Percentiles rank a stretch among this genome's conserved stretches.
phyloP scores from a whole-genome alignment of 208 protist species.

The Leishmania braziliensis region DNA sequence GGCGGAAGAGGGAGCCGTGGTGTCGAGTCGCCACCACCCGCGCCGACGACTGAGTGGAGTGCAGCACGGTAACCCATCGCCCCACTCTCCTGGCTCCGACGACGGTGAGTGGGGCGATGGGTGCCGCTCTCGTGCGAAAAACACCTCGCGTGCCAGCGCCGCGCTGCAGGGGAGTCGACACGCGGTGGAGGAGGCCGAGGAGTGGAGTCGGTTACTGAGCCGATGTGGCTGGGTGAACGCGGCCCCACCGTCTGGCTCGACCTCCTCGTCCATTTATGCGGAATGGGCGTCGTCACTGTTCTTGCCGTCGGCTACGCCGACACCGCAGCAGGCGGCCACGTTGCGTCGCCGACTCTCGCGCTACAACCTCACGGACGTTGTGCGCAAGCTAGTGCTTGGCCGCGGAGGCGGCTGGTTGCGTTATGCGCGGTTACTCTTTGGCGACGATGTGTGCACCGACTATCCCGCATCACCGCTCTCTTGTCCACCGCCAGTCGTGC shows the following conservation, averaged over 20 bases:
- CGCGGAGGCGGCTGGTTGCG: slow-evolving; percentile 16
- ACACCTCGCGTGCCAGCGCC: not conserved
- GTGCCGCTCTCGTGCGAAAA: not conserved
- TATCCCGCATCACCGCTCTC: not conserved
- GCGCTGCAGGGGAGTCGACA: slow-evolving; percentile 19
- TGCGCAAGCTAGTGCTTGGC: slow-evolving; percentile 31
- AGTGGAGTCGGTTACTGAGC: slow-evolving; percentile 26
- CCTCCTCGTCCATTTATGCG: not conserved
- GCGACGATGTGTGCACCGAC: not conserved
- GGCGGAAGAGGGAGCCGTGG: not conserved
- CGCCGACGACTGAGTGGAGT: not conserved
- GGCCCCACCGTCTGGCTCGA: slow-evolving; percentile 3
- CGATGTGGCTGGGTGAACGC: slow-evolving; percentile 35
- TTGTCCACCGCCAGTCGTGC: not conserved
- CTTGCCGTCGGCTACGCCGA: slow-evolving; percentile 7
- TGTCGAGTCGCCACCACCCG: not conserved
- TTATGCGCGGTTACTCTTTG: slow-evolving; percentile 22
- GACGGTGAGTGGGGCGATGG: not conserved
- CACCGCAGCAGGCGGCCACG: slow-evolving; percentile 21
- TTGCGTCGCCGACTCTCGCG: slow-evolving; percentile 25
- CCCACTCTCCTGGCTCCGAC: not conserved
- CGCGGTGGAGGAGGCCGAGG: slow-evolving; percentile 25
- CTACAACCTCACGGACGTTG: slow-evolving; percentile 23
- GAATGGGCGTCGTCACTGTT: slow-evolving; percentile 25
- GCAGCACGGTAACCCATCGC: not conserved